Evolutionary conservation across 306 rosid species (phyloP).

Genomic region (Ziziphus jujuba): DNA sequence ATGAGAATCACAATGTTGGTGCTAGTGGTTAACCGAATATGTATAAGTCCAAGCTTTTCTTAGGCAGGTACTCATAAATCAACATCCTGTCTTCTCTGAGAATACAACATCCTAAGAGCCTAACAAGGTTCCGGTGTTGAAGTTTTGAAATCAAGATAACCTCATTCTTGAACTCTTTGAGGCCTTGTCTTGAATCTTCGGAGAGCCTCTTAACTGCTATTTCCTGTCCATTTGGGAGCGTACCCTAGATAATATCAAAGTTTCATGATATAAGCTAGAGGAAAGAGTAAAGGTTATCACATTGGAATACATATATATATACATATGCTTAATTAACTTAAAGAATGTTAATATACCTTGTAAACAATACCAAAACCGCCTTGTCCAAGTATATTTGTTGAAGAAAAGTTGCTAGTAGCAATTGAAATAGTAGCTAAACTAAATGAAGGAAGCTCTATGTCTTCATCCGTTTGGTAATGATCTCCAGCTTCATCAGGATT

Average conservation of each 20-base stretch:
- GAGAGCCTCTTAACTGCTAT: conserved; percentile 18
- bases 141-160: conserved; percentile 18
- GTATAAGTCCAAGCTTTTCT: conserved; percentile 12
- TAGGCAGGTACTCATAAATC: conserved; percentile 13
- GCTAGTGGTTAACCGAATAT: conserved; percentile 4
- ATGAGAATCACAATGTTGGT: not conserved
- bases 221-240: conserved; percentile 6
- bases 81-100: conserved; percentile 15
- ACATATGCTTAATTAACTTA: too few relatives aligned
- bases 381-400: not conserved
- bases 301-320: too few relatives aligned
- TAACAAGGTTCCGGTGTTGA: conserved; percentile 18
- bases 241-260: not conserved
- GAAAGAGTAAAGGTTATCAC: not conserved
- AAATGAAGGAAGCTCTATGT: conserved; percentile 4
- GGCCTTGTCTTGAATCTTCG: conserved; percentile 4
- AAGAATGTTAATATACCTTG: too few relatives aligned
- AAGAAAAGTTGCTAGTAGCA: conserved; percentile 4
- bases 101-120: conserved; percentile 15
- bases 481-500: not conserved
- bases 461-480: not conserved
- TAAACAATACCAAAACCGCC: conserved; percentile 15
- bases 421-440: not conserved
- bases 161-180: conserved; percentile 13
- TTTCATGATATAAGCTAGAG: not conserved